Percentiles rank a stretch among this genome's conserved stretches.
Conservation (phyloP, 2,329 filamentous ascomycete genomes). For the Neonectria faginata region DNA sequence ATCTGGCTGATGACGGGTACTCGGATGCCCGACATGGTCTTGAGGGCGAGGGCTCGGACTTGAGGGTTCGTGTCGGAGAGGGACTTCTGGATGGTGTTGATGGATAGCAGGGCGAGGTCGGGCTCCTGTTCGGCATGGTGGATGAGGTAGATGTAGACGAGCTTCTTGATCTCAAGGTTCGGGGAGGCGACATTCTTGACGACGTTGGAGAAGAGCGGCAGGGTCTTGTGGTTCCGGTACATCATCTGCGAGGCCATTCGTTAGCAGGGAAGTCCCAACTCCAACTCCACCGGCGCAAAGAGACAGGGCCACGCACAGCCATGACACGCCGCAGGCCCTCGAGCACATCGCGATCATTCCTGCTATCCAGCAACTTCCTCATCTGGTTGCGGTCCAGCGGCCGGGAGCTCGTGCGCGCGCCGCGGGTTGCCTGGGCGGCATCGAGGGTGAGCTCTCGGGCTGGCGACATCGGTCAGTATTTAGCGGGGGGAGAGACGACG, state of each 20-base stretch:
- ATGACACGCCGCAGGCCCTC: conserved; percentile 92
- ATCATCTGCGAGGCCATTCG: conserved; percentile 76
- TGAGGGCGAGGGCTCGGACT: conserved; percentile 89
- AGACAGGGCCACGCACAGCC: conserved; percentile 69
- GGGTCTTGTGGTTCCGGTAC: conserved; percentile 88
- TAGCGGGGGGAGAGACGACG: conserved; percentile 21
- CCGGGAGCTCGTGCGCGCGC: conserved; percentile 69
- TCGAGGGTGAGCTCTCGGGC: conserved; percentile 97
- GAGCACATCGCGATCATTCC: conserved; percentile 90
- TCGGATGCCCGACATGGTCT: conserved; percentile 97
- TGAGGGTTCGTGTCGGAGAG: conserved; percentile 92
- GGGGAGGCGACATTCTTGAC: conserved; percentile 98
- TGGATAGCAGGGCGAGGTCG: conserved; percentile 92
- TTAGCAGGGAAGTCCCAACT: conserved; percentile 16
- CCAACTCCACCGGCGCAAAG: not conserved
- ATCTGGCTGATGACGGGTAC: conserved; percentile 99
- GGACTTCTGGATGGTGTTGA: conserved; percentile 99
- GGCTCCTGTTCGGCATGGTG: conserved; percentile 97
- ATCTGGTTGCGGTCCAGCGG: conserved; percentile 84
- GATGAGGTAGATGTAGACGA: conserved; percentile 98
- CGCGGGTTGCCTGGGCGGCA: conserved; percentile 89
- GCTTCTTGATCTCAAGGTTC: conserved; percentile 94
- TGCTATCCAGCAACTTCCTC: conserved; percentile 93
- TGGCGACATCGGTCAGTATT: conserved; percentile 54
- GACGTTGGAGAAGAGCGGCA: conserved; percentile 95